Percentiles rank a stretch among this genome's conserved stretches.
Conservation (phyloP, 176 grass and related monocot species). For the Luzula sylvatica region DNA sequence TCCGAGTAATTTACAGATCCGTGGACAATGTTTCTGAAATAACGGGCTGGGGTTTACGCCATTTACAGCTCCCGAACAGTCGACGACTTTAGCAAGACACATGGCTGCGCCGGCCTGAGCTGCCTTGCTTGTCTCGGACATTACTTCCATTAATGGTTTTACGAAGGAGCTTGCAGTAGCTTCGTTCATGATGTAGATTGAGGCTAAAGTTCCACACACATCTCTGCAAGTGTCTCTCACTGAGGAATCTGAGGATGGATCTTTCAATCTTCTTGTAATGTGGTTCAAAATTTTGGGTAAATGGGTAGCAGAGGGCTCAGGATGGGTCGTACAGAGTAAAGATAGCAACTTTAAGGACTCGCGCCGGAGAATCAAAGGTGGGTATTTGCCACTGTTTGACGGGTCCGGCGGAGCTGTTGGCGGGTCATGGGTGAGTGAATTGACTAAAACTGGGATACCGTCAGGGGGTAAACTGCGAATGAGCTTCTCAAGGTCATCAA, state of each 20-base stretch:
- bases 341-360: conserved; percentile 63
- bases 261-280: conserved; percentile 64
- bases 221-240: conserved; percentile 78
- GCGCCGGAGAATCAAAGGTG: conserved; percentile 27
- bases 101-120: conserved; percentile 74
- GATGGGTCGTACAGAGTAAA: conserved; percentile 53
- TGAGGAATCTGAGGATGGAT: conserved; percentile 63
- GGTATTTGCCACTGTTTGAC: conserved; percentile 17
- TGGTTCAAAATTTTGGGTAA: conserved; percentile 68
- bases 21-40: conserved; percentile 67
- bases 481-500: conserved; percentile 78
- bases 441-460: conserved; percentile 73
- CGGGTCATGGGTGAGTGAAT: conserved; percentile 54
- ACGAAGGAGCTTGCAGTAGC: conserved; percentile 55
- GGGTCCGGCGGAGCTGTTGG: conserved; percentile 27
- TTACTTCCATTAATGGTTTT: conserved; percentile 82
- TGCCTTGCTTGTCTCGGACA: conserved; percentile 83
- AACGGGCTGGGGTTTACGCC: conserved; percentile 16
- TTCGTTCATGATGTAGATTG: conserved; percentile 42
- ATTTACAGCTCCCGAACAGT: conserved; percentile 37
- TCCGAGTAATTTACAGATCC: conserved; percentile 69
- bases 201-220: conserved; percentile 42
- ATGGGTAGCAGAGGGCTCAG: conserved; percentile 42
- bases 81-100: conserved; percentile 74
- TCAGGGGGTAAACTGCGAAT: conserved; percentile 60